Evolutionary conservation across 495 filamentous ascomycete species (phyloP), one percentile per base, ranked within the genome.

Genomic region (Tuber indicum): DNA sequence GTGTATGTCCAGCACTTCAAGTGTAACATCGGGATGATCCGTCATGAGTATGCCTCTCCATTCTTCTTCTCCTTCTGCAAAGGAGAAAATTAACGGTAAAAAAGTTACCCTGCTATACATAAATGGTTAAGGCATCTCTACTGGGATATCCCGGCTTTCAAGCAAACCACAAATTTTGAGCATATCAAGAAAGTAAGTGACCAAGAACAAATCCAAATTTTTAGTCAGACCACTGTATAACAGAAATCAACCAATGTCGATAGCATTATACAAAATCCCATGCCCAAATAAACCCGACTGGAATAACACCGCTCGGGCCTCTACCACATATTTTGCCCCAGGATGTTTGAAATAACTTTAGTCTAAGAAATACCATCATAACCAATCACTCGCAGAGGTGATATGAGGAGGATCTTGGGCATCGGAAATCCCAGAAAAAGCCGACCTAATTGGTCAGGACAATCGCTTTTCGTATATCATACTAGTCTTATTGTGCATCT

Each of bases 1-100:
- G 92, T 96, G 58, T 97, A 97, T 81, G 93, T 96, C 7, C 93
- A 96, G 87, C 93, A 96, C 84, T 97, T 97, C 87, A 97, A 97
- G 86, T 94, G 92, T 83, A 97, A 97, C 83, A 84, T 97, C 52
- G 87, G 90, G 14, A 93, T 93, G 85, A 96, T 97, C 75, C 85
- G 94, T 4, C 89, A 88, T 39, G 93, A 92, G 9, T 95, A 90
- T 46, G 75, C 45, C 0, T 21, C 19, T 44, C 46, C 16, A 47
- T 47, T 14, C 14, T 58, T 12, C 43, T 39, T 52, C 41, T 19
- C 23, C 43, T 45, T 32, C 32, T 43, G 9, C 36, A 3, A 6
- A 52, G 16, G 23, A 32, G n/a, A 17, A 32, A 8, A 16, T 26
- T 79, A 43, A 58, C 70, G 39, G 47, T 26, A 5, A 26, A 87